phyloP scores from a whole-genome alignment of 371 early-diverging fungal species.

The Rhizopus microsporus region DNA sequence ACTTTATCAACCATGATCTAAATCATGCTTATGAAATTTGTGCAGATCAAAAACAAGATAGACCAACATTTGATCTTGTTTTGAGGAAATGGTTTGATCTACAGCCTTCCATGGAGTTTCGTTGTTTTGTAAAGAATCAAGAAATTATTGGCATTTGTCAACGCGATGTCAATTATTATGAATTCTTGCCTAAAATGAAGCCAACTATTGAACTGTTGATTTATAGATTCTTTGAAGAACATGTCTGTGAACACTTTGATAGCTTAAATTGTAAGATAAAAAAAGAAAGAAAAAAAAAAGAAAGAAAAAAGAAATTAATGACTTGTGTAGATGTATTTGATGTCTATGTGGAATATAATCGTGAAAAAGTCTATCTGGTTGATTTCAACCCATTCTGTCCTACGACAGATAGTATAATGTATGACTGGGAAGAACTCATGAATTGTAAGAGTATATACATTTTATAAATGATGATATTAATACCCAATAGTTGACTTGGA shows the following conservation, averaged over 20 bases:
- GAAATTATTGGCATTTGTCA: conserved; percentile 75
- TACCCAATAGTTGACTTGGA: conserved; percentile 19
- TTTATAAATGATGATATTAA: neutral
- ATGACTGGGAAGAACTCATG: conserved; percentile 77
- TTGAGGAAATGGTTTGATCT: conserved; percentile 86
- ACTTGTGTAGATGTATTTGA: conserved; percentile 76
- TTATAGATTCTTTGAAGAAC: conserved; percentile 62
- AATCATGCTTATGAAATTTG: conserved; percentile 74
- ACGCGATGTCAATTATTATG: conserved; percentile 75
- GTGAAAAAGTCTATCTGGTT: conserved; percentile 68
- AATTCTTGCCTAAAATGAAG: conserved; percentile 63
- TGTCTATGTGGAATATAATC: conserved; percentile 71
- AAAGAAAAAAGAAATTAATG: neutral
- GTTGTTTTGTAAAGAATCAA: conserved; percentile 82
- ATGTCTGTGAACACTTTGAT: conserved; percentile 62
- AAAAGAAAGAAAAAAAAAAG: neutral
- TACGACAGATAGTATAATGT: conserved; percentile 80
- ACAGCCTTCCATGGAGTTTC: conserved; percentile 88
- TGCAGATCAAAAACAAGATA: conserved; percentile 11
- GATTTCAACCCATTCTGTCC: conserved; percentile 88
- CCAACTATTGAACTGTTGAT: conserved; percentile 63
- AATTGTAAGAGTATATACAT: conserved; percentile 30
- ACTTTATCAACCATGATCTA: conserved; percentile 87
- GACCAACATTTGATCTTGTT: conserved; percentile 54
- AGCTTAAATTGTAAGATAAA: conserved; percentile 39